These are phyloP conservation scores for Trametes hirsuta DNA, from an alignment of 1,284 basidiomycete genomes.

Conservation along the genomic window DNA sequence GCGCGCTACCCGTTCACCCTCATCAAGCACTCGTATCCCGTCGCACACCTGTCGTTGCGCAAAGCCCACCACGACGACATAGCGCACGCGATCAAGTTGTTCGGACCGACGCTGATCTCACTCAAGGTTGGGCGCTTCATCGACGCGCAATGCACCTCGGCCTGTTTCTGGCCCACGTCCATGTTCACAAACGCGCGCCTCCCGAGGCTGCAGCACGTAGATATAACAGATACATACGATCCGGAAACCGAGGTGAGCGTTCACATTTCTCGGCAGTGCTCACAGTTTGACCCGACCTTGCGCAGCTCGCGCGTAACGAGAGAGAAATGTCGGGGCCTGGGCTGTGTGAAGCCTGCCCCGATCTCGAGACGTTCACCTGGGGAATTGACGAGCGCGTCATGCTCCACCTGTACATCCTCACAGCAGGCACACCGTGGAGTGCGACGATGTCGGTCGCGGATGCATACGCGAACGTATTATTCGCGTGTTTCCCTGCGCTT, in stretches of 20 bases:
- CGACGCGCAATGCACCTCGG: not conserved
- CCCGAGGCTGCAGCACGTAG: constrained; percentile 73
- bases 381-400: not conserved
- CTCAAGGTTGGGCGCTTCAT: not conserved
- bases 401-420: not conserved
- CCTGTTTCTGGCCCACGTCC: not conserved
- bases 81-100: not conserved
- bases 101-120: not conserved
- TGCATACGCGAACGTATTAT: not conserved
- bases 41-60: not conserved
- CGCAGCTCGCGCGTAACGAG: not conserved
- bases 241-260: not conserved
- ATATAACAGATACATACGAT: constrained; percentile 45
- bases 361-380: constrained; percentile 70
- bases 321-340: not conserved
- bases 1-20: not conserved
- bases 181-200: constrained; percentile 51
- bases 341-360: constrained; percentile 73
- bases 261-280: not conserved
- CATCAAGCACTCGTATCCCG: not conserved
- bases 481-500: not conserved
- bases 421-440: not conserved
- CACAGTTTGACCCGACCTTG: not conserved
- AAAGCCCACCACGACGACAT: not conserved
- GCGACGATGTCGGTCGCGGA: not conserved